Base-by-base conservation (phyloP, 1,284 basidiomycete genomes). In the Apiotrichum porosum region DNA sequence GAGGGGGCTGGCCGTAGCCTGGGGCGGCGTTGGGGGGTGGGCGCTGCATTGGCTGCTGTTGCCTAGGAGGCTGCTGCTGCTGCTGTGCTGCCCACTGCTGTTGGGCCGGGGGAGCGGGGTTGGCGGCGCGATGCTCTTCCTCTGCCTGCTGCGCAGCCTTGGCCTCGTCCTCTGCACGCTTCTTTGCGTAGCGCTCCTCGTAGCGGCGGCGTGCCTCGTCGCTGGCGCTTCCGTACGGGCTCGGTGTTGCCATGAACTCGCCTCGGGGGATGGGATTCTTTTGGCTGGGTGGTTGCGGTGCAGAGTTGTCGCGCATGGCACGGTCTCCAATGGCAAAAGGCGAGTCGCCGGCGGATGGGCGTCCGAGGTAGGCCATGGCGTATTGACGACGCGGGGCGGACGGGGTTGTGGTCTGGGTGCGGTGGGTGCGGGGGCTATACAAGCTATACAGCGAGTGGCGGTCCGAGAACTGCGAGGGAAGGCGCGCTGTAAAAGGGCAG, bases 301-400 rank as follows among this genome's bases (percentile, higher is more conserved):
- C 58, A 0, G 65, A 65, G 4, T 62, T 66, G 50, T 72, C 70
- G 34, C 65, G 56, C 57, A 70, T 58, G 9, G 71, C 72, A 23
- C 65, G 59, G 43, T 71, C 63, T 18, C 66, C 72, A 40, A 72
- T 74, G n/a, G 72, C 71, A 44, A 74, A 72, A 13, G 72, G 72
- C 4, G 69, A 71, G 40, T 69, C 66, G 24, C 68, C 69, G 3
- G 61, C 62, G 9, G 72, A 72, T 17, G 72, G 72, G 35, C 72
- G 55, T 22, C 69, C 71, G 18, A 74, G 62, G 42, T 57, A 69
- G 44, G 61, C 51, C 65, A 64, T 62, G 26, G 21, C 14, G n/a
- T n/a, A n/a, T n/a, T n/a, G n/a, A n/a, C n/a, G n/a, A n/a, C n/a
- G n/a, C n/a, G n/a, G n/a, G n/a, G n/a, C n/a, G n/a, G 9, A 15